These are phyloP conservation scores for Geotrichum fermentans DNA, from an alignment of 1,139 yeast species.

Conservation along the genomic window DNA sequence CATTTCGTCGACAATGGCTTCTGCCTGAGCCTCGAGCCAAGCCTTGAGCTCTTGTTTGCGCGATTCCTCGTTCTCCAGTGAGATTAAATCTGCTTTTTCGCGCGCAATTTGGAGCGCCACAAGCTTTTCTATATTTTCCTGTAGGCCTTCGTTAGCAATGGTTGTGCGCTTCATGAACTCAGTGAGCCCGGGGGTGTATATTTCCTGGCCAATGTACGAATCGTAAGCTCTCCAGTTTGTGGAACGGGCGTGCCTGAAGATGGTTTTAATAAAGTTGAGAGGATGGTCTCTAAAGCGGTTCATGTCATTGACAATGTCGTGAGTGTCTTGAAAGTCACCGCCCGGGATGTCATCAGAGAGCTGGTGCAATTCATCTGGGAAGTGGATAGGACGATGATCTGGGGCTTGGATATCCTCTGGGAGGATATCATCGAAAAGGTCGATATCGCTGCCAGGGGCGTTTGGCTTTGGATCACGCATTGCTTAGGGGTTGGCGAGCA, in stretches of 20 bases:
- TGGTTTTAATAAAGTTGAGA: slow-evolving; percentile 31
- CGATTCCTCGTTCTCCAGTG: slow-evolving; percentile 16
- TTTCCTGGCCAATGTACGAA: slow-evolving; percentile 37
- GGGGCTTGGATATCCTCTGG: slow-evolving; percentile 1
- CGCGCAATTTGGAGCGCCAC: slow-evolving; percentile 34
- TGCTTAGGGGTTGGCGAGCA: too few relatives aligned
- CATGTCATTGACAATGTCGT: slow-evolving; percentile 26
- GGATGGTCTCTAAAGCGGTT: slow-evolving; percentile 39
- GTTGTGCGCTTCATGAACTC: slow-evolving; percentile 34
- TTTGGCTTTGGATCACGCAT: neutral
- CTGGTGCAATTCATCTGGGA: neutral
- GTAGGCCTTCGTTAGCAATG: slow-evolving; percentile 33
- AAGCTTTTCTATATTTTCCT: slow-evolving; percentile 32
- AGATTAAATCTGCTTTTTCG: slow-evolving; percentile 24
- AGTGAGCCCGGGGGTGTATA: slow-evolving; percentile 36
- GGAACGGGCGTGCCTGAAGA: slow-evolving; percentile 36
- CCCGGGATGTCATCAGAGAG: neutral
- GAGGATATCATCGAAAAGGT: slow-evolving; percentile 9
- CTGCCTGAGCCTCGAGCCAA: slow-evolving; percentile 35
- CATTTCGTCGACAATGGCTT: slow-evolving; percentile 34
- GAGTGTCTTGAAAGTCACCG: slow-evolving; percentile 4
- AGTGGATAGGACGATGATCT: slow-evolving; percentile 6
- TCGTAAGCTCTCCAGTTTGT: slow-evolving; percentile 40
- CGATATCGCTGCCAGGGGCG: slow-evolving; percentile 5
- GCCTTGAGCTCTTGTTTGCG: slow-evolving; percentile 29